Evolutionary conservation across 164 flowering plant species (phyloP), one percentile per base, ranked within the genome.

Genomic region (Magnolia kwangsiensis): DNA sequence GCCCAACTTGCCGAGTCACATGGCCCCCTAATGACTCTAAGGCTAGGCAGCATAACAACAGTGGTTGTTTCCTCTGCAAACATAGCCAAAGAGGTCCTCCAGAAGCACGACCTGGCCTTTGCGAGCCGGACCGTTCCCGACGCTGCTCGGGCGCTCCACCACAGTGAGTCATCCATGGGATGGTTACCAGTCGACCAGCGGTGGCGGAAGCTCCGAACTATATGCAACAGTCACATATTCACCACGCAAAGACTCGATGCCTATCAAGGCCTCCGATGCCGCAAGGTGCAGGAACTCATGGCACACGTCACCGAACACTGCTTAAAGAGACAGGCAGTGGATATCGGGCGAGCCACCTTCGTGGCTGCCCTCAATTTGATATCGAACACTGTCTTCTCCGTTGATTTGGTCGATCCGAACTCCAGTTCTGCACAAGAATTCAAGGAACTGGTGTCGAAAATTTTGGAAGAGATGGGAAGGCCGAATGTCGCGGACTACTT

Each of bases 1-100:
- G 75, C 75, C 65, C 31, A 19, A 18, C 75, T 73, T 23, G 45
- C 75, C 65, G 11, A 18, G n/a, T 3, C n/a, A 3, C 11, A 71
- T 59, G 74, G 74, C 63, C 74, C 74, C 29, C 18, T 71, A 11
- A 71, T 71, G 74, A 71, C 74, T 31, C 74, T 71, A 23, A n/a
- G 23, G 11, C 74, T 71, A 4, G 74, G 74, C 74, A 50, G 27
- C 74, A 0, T 50, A 20, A 50, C 74, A 9, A 71, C 74, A 50
- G 19, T 71, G 23, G 74, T 71, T 59, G 63, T 71, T 23, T 71
- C 74, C 74, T 50, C 74, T 13, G 58, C 74, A 50, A 31, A 50
- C 19, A 71, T 71, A 59, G 74, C 74, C 16, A 71, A 23, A 50
- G 29, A 71, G 7, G 61, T 71, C 31, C 63, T 71, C 18, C 24